Base-by-base conservation (phyloP, 2,329 filamentous ascomycete species). In the Fusarium torulosum region DNA sequence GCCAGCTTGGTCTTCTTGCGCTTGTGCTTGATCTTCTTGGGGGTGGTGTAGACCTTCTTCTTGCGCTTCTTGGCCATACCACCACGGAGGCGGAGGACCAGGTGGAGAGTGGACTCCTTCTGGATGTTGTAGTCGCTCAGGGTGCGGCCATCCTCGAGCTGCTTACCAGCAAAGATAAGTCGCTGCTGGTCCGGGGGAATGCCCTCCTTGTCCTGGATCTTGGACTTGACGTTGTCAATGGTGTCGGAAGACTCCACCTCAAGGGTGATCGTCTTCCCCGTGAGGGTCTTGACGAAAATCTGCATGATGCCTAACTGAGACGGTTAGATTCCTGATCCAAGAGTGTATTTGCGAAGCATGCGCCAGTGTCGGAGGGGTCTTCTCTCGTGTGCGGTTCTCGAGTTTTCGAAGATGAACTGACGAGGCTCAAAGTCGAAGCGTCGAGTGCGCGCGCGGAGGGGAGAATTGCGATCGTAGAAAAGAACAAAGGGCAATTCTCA, bases 21-120 rank as follows among this genome's bases (percentile, higher is more conserved):
- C 94, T 99, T 99, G 91, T 99, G 96, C 96, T 99, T 99, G 92
- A 99, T 99, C 94, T 99, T 99, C 94, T 99, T 99, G 84, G 96
- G 96, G 80, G 96, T 99, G 83, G 93, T 98, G 92, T 99, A 99
- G 77, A 99, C 96, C 94, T 99, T 99, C 94, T 97, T 97, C 93
- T 99, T 99, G 85, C 96, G 91, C 93, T 98, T 97, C 94, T 99
- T 99, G 82, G 85, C 94, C 59, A 61, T 61, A 84, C 95, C 96
- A 89, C 96, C 96, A 89, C 95, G 96, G 69, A 99, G 94, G 82
- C 96, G 93, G 78, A 99, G 91, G 78, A 99, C 96, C 77, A 98
- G 87, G 86, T 99, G 96, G 75, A 99, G 94, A 78, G 96, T 99
- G 76, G 90, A 94, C 90, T 98, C 95, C 91, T 99, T 99, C 91